Percentiles rank a stretch among this genome's conserved stretches.
phyloP scores from a whole-genome alignment of 192 early-diverging fungal species.

The Gonapodya prolifera region DNA sequence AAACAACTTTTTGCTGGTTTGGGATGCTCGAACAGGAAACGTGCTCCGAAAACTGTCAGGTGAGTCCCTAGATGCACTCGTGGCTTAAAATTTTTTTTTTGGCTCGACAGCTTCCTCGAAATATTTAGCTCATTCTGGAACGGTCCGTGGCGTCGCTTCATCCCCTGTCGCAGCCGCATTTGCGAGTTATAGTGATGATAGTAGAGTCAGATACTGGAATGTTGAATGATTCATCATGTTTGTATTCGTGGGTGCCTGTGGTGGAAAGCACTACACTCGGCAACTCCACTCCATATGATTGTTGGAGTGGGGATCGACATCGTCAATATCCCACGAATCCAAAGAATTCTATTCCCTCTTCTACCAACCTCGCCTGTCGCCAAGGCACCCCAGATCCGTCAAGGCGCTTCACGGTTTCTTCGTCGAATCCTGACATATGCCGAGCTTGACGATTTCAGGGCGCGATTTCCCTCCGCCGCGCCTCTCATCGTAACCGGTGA shows the following conservation, averaged over 20 bases:
- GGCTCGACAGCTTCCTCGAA: conserved; percentile 11
- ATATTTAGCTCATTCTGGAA: conserved; percentile 21
- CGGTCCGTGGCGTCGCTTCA: conserved; percentile 43
- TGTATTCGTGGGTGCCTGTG: too few species aligned
- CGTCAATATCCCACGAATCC: background rate
- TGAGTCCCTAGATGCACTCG: conserved; percentile 8
- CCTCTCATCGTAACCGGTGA: too few species aligned
- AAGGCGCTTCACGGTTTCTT: background rate
- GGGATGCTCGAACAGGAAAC: conserved; percentile 55
- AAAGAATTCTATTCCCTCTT: background rate
- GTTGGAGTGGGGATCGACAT: background rate
- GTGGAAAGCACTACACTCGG: too few species aligned
- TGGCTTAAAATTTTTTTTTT: background rate
- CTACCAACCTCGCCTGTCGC: background rate
- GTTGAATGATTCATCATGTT: background rate
- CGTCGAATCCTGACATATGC: background rate
- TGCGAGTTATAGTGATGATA: conserved; percentile 34
- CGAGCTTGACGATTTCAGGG: background rate
- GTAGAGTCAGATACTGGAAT: conserved; percentile 10
- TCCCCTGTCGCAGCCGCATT: conserved; percentile 48
- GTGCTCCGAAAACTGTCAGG: conserved; percentile 36
- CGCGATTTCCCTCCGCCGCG: background rate
- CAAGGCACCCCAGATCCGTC: background rate
- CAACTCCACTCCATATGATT: too few species aligned
- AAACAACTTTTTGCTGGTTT: conserved; percentile 44